Percentiles rank a stretch among this genome's conserved stretches.
Evolutionary conservation across 768 basidiomycete species (phyloP).

Genomic region (Fomitopsis pulvina): DNA sequence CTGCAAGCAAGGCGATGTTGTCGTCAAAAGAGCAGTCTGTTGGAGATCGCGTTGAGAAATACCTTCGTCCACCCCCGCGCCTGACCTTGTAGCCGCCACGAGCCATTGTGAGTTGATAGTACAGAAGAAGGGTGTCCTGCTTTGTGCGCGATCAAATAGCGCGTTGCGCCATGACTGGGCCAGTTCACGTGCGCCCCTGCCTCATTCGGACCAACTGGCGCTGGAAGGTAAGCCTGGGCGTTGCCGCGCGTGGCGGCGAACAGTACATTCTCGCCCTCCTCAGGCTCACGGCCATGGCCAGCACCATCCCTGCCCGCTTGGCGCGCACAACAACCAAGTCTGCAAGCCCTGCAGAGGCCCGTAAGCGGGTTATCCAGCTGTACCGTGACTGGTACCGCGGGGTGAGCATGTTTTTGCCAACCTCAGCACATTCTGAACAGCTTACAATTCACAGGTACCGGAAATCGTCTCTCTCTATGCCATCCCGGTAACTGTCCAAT

Average conservation of each 20-base stretch:
- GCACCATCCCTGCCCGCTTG: conserved; percentile 84
- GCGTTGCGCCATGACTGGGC: background rate
- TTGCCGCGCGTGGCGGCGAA: too few relatives aligned
- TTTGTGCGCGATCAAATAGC: background rate
- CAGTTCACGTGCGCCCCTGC: background rate
- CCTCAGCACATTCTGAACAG: background rate
- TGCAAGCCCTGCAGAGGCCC: conserved; percentile 48
- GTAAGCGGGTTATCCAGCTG: conserved; percentile 61
- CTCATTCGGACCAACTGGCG: background rate
- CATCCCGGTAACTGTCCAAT: conserved; percentile 69
- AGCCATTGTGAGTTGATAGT: conserved; percentile 14
- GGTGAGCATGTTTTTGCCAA: conserved; percentile 43
- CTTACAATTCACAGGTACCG: conserved; percentile 60
- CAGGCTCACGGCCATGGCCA: conserved; percentile 1
- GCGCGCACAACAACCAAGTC: conserved; percentile 67
- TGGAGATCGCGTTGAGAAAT: conserved; percentile 9
- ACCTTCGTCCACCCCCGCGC: conserved; percentile 78
- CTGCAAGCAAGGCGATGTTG: conserved; percentile 10
- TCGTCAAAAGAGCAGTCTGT: background rate
- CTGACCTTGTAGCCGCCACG: conserved; percentile 80
- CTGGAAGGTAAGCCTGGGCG: too few relatives aligned
- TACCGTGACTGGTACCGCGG: conserved; percentile 94
- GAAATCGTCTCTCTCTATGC: conserved; percentile 82
- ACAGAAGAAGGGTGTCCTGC: background rate
- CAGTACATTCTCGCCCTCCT: background rate